Evolutionary conservation across 2,329 filamentous ascomycete genomes (phyloP).

Genomic region (Microsporum audouinii): DNA sequence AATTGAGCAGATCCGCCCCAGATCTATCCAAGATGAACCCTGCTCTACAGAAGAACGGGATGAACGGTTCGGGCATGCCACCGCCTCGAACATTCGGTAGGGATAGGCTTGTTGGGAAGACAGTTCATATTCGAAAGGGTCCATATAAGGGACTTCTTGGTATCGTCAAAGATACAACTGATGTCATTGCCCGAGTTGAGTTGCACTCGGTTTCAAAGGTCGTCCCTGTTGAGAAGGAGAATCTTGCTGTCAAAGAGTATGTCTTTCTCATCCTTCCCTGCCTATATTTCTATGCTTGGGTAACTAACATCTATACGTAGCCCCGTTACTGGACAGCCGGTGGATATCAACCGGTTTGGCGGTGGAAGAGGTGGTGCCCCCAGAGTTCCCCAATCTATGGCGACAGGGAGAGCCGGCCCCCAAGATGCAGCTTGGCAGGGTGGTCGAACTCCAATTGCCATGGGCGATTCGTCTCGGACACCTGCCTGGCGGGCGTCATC

Average conservation of each 20-base stretch:
- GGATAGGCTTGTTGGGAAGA: constrained; percentile 80
- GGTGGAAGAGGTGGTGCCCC: constrained; percentile 30
- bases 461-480: constrained; percentile 53
- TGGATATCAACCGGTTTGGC: constrained; percentile 51
- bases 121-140: constrained; percentile 75
- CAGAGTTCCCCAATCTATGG: constrained; percentile 39
- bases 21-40: constrained; percentile 90
- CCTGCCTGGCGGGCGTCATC: constrained; percentile 53
- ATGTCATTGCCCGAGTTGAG: constrained; percentile 75
- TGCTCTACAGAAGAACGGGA: constrained; percentile 60
- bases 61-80: constrained; percentile 46
- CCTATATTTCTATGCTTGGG: background rate
- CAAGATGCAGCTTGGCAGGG: constrained; percentile 45
- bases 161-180: constrained; percentile 90
- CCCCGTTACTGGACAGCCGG: constrained; percentile 59
- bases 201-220: constrained; percentile 90
- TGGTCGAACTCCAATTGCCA: constrained; percentile 57
- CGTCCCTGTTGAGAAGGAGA: constrained; percentile 69
- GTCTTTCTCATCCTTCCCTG: constrained; percentile 16
- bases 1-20: constrained; percentile 51
- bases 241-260: constrained; percentile 76
- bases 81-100: constrained; percentile 64
- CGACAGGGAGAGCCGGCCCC: constrained; percentile 33
- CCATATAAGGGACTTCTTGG: constrained; percentile 86
- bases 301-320: constrained; percentile 20